phyloP scores from a whole-genome alignment of 73 alveolate genomes.

The Paramecium pentaurelia region DNA sequence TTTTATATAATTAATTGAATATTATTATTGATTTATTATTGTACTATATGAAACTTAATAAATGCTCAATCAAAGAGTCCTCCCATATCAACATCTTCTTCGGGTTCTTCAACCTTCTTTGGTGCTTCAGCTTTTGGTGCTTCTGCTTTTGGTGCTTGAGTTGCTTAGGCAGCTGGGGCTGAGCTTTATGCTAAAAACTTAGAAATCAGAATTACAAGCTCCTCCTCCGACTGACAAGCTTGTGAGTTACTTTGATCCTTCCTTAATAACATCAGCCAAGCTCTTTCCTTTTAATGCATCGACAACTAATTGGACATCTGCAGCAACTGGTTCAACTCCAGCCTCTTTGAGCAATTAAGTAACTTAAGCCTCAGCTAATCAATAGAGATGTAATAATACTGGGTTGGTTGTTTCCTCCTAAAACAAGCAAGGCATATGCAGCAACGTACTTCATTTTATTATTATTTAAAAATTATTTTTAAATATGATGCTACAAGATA shows the following conservation, averaged over 20 bases:
- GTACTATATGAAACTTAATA: slow-evolving; percentile 20
- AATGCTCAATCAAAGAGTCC: slow-evolving; percentile 86
- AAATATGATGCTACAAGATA: slow-evolving; percentile 20
- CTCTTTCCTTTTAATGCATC: slow-evolving; percentile 30
- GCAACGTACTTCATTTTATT: slow-evolving; percentile 49
- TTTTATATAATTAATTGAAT: neutral
- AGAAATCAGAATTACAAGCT: neutral
- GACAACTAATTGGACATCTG: neutral
- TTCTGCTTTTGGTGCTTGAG: neutral
- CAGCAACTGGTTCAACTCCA: slow-evolving; percentile 27
- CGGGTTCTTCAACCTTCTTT: slow-evolving; percentile 72
- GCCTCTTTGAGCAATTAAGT: neutral
- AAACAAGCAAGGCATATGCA: slow-evolving; percentile 47
- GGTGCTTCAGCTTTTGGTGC: slow-evolving; percentile 39
- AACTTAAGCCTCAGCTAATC: neutral
- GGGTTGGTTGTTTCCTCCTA: slow-evolving; percentile 35
- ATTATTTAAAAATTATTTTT: slow-evolving; percentile 37
- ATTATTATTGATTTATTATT: neutral
- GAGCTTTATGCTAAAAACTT: neutral
- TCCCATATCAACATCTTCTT: slow-evolving; percentile 92
- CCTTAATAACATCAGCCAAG: slow-evolving; percentile 33
- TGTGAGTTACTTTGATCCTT: neutral
- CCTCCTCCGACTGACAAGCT: slow-evolving; percentile 28
- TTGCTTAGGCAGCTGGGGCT: slow-evolving; percentile 42
- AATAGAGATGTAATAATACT: neutral